Percentiles rank a stretch among this genome's conserved stretches.
Conservation (phyloP, 345 rosid species). For the Angophora floribunda region DNA sequence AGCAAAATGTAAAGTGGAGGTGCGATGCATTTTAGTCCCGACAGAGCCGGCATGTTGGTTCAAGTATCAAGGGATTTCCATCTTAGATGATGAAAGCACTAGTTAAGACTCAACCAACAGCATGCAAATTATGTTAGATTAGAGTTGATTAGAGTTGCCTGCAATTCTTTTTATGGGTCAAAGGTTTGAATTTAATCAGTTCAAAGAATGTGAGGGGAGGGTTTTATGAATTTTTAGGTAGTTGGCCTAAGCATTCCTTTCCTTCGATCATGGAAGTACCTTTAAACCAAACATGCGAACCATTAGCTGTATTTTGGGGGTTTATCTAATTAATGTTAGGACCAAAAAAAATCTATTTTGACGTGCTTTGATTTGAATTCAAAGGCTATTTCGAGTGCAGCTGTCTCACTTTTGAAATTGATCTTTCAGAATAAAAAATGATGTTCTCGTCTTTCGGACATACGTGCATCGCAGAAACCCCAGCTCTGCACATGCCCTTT, state of each 20-base stretch:
- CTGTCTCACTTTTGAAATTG: not conserved
- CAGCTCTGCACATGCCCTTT: not conserved
- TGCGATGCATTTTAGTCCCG: not conserved
- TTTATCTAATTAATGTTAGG: not conserved
- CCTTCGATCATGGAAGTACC: not conserved
- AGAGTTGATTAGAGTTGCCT: not conserved
- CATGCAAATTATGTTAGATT: not conserved
- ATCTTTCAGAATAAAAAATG: not conserved
- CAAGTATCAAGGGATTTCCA: not conserved
- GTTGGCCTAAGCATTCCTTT: not conserved
- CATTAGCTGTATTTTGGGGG: not conserved
- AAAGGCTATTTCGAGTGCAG: not conserved
- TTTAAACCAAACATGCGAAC: not conserved
- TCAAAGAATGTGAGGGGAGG: rapidly evolving
- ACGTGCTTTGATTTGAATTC: not conserved
- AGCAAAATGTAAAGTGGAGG: not conserved
- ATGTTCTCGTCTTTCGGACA: not conserved
- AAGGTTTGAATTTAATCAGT: not conserved
- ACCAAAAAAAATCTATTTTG: not conserved
- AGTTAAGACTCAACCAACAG: not conserved
- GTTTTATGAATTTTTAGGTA: not conserved
- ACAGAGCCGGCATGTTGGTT: not conserved
- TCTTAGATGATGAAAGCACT: rapidly evolving
- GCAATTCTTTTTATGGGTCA: not conserved
- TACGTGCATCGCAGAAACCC: not conserved